phyloP scores from a whole-genome alignment of 148 eudicot genomes.

The Heliosperma pusillum region DNA sequence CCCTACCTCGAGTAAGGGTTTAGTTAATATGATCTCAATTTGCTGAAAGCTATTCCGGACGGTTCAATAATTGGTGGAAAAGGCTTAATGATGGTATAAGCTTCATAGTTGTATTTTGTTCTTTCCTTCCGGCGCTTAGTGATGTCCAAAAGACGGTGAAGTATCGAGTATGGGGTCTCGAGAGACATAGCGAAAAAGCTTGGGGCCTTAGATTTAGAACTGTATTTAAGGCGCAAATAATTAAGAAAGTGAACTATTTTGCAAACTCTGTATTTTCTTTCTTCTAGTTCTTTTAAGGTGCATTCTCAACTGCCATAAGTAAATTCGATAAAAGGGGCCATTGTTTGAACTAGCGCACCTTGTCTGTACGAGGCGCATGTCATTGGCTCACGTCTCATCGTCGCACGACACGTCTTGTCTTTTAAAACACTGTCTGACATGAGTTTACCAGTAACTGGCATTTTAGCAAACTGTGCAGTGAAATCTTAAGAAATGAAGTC shows the following conservation, averaged over 20 bases:
- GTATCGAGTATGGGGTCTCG: no score
- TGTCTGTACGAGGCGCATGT: neutral
- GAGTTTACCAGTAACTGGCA: no score
- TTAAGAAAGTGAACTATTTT: neutral
- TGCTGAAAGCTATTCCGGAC: neutral
- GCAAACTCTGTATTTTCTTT: no score
- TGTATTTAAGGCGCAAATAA: constrained; percentile 15
- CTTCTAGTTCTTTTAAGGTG: neutral
- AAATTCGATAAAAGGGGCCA: neutral
- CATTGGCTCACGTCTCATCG: neutral
- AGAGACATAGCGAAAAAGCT: no score
- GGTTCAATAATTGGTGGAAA: neutral
- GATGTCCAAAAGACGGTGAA: neutral
- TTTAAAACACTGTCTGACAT: neutral
- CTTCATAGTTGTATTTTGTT: neutral
- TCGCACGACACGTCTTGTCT: neutral
- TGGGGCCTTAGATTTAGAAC: neutral
- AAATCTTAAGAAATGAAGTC: neutral
- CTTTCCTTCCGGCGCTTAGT: neutral
- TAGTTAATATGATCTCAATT: neutral
- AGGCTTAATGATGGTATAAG: neutral
- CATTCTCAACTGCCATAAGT: neutral
- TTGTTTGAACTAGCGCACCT: neutral
- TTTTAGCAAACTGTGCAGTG: neutral
- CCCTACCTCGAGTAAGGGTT: neutral